Evolutionary conservation across 345 rosid species (phyloP).

Genomic region (Luvunga scandens): DNA sequence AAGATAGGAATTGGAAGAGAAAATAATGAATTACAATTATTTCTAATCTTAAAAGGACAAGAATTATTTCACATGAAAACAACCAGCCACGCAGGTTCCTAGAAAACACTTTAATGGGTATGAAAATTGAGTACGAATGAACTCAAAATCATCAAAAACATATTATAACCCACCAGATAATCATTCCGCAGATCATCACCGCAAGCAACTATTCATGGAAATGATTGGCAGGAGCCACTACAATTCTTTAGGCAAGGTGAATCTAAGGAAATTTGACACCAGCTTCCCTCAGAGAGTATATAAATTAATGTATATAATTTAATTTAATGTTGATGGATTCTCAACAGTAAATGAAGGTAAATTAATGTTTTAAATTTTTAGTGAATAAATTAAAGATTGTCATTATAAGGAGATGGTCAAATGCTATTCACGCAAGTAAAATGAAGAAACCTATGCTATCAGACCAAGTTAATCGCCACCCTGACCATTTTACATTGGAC

Average conservation of each 20-base stretch:
- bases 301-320: too few species aligned
- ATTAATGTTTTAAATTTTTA: too few species aligned
- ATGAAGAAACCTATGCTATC: neutral
- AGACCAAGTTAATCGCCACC: neutral
- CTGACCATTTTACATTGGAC: too few species aligned
- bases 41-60: neutral
- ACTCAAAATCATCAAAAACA: neutral
- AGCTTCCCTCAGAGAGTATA: constrained; percentile 58
- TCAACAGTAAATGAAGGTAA: too few species aligned
- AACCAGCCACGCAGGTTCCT: neutral
- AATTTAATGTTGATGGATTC: too few species aligned
- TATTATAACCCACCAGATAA: neutral
- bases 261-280: constrained; percentile 60
- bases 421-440: too few species aligned
- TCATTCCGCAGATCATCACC: neutral
- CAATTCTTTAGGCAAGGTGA: too few species aligned
- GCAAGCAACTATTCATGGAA: too few species aligned
- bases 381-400: too few species aligned
- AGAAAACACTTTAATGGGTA: neutral
- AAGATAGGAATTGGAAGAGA: neutral
- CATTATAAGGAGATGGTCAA: too few species aligned
- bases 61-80: neutral
- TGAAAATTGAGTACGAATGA: neutral
- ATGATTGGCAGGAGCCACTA: too few species aligned
- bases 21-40: neutral